Evolutionary conservation across 129 eudicot species (phyloP).

Genomic region (Lactuca saligna): DNA sequence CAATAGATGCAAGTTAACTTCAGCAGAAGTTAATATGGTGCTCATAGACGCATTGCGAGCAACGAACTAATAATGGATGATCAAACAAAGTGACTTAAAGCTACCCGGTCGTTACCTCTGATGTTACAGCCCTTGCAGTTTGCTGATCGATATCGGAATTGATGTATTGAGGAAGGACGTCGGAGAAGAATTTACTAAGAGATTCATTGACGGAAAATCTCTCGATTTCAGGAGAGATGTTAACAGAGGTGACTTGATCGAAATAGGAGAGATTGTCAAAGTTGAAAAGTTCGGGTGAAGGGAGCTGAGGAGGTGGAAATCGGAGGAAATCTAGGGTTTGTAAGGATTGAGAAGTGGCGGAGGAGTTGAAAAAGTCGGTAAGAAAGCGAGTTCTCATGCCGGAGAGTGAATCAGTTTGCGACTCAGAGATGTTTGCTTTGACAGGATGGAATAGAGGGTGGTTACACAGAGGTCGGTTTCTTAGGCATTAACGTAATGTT

Average conservation of each 20-base stretch:
- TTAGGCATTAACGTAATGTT: conserved; percentile 3
- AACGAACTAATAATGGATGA: conserved; percentile 3
- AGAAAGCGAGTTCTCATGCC: conserved; percentile 86
- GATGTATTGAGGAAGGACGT: conserved; percentile 60
- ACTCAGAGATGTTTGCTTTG: not conserved
- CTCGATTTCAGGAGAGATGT: conserved; percentile 37
- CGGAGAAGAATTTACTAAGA: conserved; percentile 61
- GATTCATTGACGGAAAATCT: conserved; percentile 46
- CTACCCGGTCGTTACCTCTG: conserved; percentile 36
- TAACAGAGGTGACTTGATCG: conserved; percentile 33
- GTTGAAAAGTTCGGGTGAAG: conserved; percentile 34
- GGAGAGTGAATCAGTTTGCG: conserved; percentile 14
- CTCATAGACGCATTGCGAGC: not conserved
- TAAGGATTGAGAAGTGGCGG: conserved; percentile 43
- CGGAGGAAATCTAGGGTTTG: conserved; percentile 67
- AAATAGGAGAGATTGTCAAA: conserved; percentile 33
- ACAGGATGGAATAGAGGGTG: not conserved
- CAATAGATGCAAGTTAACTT: conserved; percentile 12
- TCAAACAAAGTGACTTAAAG: conserved; percentile 6
- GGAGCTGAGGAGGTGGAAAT: conserved; percentile 58
- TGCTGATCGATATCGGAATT: conserved; percentile 28
- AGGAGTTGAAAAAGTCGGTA: conserved; percentile 46
- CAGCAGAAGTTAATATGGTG: conserved; percentile 6
- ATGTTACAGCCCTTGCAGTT: conserved; percentile 20
- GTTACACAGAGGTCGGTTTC: not conserved